phyloP scores from a whole-genome alignment of 202 grass and related monocot species.

The Musa balbisiana region DNA sequence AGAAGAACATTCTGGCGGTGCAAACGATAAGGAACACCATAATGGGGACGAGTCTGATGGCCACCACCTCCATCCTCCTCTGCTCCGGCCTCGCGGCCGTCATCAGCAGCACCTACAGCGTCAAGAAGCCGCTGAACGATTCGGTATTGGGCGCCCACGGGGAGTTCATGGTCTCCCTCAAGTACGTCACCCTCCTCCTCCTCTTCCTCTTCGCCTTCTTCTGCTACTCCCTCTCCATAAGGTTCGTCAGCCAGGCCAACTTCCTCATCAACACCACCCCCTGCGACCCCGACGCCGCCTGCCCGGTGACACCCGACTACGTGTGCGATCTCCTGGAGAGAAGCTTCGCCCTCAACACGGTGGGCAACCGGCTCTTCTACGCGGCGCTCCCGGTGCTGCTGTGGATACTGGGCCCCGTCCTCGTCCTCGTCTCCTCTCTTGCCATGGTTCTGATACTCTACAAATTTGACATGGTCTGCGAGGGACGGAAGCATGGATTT shows the following conservation, averaged over 20 bases:
- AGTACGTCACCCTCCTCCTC: conserved; percentile 7
- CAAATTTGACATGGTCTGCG: background rate
- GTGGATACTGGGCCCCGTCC: conserved; percentile 7
- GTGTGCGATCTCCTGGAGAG: conserved; percentile 2
- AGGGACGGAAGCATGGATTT: background rate
- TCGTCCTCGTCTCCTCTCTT: background rate
- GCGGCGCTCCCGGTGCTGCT: background rate
- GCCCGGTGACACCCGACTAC: background rate
- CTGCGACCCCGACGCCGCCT: background rate
- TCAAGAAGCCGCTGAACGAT: background rate
- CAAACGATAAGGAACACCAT: conserved; percentile 10
- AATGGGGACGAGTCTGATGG: conserved; percentile 10
- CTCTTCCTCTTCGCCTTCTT: conserved; percentile 10
- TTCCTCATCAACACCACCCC: background rate
- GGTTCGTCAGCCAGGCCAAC: background rate
- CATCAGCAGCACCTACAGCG: conserved; percentile 13
- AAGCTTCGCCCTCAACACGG: background rate
- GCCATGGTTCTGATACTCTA: background rate
- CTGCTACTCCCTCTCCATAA: conserved; percentile 5
- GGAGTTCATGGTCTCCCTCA: background rate
- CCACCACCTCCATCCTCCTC: conserved; percentile 14
- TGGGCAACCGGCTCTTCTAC: conserved; percentile 14
- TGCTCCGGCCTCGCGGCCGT: conserved; percentile 5
- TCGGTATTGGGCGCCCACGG: background rate
- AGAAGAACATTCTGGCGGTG: conserved; percentile 20